Conservation (phyloP, 805 yeast genomes). For the Starmera amethionina region DNA sequence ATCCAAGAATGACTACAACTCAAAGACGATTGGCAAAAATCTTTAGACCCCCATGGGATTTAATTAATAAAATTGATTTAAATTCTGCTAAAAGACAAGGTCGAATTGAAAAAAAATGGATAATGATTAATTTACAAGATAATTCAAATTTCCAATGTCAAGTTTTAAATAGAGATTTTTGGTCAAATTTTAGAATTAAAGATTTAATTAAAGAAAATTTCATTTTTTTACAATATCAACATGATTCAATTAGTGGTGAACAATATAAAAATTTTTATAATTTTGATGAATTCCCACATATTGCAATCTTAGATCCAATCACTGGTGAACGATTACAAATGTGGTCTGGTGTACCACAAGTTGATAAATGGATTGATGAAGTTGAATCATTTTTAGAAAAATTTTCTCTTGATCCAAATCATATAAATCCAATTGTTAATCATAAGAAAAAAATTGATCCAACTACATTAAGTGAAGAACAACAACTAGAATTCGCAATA, state of each 20-base stretch:
- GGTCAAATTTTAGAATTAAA: slow-evolving; percentile 67
- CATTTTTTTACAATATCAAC: slow-evolving; percentile 76
- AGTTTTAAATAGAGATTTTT: slow-evolving; percentile 83
- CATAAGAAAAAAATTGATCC: slow-evolving; percentile 56
- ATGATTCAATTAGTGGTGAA: slow-evolving; percentile 66
- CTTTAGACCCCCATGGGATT: slow-evolving; percentile 90
- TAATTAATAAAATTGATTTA: slow-evolving; percentile 59
- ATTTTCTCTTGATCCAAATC: slow-evolving; percentile 55
- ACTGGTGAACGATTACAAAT: slow-evolving; percentile 82
- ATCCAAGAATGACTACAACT: slow-evolving; percentile 21
- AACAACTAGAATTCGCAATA: slow-evolving; percentile 71
- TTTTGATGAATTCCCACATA: slow-evolving; percentile 67
- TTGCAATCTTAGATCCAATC: slow-evolving; percentile 86
- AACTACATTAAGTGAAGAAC: slow-evolving; percentile 65
- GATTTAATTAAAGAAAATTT: slow-evolving; percentile 56
- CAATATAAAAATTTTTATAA: slow-evolving; percentile 67
- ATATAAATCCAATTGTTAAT: slow-evolving; percentile 54
- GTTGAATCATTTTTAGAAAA: slow-evolving; percentile 57
- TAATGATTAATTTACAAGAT: slow-evolving; percentile 83
- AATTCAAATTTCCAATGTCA: slow-evolving; percentile 80
- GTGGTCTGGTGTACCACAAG: slow-evolving; percentile 67
- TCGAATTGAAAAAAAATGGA: slow-evolving; percentile 60
- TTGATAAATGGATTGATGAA: slow-evolving; percentile 53
- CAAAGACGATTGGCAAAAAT: slow-evolving; percentile 69
- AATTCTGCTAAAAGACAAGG: slow-evolving; percentile 68